These are phyloP conservation scores for Aaosphaeria arxii DNA, from an alignment of 2,329 filamentous ascomycete genomes.

Conservation along the genomic window DNA sequence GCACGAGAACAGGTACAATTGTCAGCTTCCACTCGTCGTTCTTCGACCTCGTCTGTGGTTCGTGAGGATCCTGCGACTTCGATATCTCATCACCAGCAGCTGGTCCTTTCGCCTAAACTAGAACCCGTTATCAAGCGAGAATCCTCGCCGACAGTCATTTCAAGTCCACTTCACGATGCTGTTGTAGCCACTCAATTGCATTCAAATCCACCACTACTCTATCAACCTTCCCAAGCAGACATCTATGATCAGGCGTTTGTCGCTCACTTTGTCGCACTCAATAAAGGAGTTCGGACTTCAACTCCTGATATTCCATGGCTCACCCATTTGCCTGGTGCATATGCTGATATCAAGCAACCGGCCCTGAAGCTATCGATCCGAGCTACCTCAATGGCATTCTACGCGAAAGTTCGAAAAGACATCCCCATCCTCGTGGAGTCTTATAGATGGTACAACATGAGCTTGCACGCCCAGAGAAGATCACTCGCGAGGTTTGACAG, in stretches of 20 bases:
- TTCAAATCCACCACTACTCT: conserved; percentile 18
- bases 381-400: conserved; percentile 32
- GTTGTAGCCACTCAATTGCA: conserved; percentile 21
- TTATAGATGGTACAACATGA: conserved; percentile 29
- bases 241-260: conserved; percentile 26
- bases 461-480: conserved; percentile 22
- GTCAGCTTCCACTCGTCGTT: too few relatives aligned
- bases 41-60: background rate
- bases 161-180: conserved; percentile 10
- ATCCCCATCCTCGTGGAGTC: conserved; percentile 27
- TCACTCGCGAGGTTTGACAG: conserved; percentile 14
- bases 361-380: conserved; percentile 28
- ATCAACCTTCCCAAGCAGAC: conserved; percentile 25
- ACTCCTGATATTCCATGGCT: conserved; percentile 25
- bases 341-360: conserved; percentile 15
- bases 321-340: conserved; percentile 17
- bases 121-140: background rate
- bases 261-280: conserved; percentile 27
- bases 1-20: too few relatives aligned
- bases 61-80: conserved; percentile 1
- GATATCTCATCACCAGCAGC: background rate
- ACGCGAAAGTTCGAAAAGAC: conserved; percentile 26
- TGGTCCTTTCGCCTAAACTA: background rate
- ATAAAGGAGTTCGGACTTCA: conserved; percentile 13
- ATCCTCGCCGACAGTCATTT: background rate